phyloP scores from a whole-genome alignment of 1,139 yeast species.

The Yamadazyma diospyri region DNA sequence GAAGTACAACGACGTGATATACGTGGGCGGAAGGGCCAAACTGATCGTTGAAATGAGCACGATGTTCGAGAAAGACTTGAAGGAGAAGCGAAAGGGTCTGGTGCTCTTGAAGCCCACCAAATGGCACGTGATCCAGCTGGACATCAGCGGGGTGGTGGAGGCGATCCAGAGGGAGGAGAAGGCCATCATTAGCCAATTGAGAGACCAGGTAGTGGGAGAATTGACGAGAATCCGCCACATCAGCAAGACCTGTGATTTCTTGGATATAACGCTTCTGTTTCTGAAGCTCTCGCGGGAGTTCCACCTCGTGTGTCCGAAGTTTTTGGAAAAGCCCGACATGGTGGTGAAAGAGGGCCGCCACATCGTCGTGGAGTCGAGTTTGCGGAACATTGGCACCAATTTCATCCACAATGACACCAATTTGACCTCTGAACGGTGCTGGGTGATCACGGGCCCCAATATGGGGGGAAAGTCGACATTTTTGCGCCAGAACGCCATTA shows the following conservation, averaged over 20 bases:
- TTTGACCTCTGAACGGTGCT: conserved; percentile 26
- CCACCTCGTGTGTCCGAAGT: conserved; percentile 61
- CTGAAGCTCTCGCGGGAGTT: conserved; percentile 66
- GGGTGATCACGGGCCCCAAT: conserved; percentile 93
- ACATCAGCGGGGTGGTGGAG: conserved; percentile 22
- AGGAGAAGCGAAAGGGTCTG: conserved; percentile 28
- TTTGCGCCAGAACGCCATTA: conserved; percentile 81
- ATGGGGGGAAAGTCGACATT: conserved; percentile 98
- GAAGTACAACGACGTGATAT: conserved; percentile 28
- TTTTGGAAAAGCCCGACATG: conserved; percentile 42
- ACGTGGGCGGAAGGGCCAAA: conserved; percentile 31
- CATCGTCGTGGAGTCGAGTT: conserved; percentile 81
- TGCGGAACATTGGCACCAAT: conserved; percentile 44
- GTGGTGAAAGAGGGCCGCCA: conserved; percentile 68
- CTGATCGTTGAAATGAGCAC: conserved; percentile 20
- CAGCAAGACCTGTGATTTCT: conserved; percentile 51
- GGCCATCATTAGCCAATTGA: conserved; percentile 39
- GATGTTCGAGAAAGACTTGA: conserved; percentile 18
- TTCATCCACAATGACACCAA: conserved; percentile 64
- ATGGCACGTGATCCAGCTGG: conserved; percentile 32
- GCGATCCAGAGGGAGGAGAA: conserved; percentile 41
- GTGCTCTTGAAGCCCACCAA: conserved; percentile 28
- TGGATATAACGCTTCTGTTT: conserved; percentile 75
- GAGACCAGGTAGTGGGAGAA: conserved; percentile 32
- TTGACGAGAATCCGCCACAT: conserved; percentile 42